A percentile compares a stretch with the other conserved stretches of the same genome.
These are phyloP conservation scores for Gaultheria prostrata DNA, from an alignment of 148 eudicot genomes.

Conservation along the genomic window DNA sequence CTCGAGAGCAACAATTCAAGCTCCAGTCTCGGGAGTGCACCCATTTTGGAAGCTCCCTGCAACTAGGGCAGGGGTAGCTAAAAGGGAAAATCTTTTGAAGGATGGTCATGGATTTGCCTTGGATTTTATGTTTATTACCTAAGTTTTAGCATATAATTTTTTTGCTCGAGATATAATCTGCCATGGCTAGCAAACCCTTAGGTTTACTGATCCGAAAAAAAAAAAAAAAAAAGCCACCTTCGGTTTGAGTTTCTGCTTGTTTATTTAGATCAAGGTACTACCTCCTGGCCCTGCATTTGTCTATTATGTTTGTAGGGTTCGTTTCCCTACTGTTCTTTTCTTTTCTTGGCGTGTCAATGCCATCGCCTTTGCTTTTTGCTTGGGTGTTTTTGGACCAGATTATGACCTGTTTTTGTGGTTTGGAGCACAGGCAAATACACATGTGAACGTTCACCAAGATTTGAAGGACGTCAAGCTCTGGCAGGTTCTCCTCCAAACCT, in stretches of 20 bases:
- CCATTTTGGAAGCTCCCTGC: no score
- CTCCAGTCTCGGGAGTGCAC: no score
- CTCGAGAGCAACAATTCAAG: no score
- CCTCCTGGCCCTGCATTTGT: not conserved
- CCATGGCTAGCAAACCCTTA: not conserved
- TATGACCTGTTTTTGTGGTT: slow-evolving; percentile 9
- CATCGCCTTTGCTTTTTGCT: not conserved
- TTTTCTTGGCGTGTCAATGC: not conserved
- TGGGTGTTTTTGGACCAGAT: not conserved
- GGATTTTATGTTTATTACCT: not conserved
- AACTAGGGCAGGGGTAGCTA: not conserved
- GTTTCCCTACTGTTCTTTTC: not conserved
- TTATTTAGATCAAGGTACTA: not conserved
- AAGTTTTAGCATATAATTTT: not conserved
- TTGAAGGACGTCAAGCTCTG: slow-evolving; percentile 94
- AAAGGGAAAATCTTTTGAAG: not conserved
- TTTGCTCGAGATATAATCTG: not conserved
- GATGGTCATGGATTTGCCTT: not conserved
- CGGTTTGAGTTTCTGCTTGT: not conserved
- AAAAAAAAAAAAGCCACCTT: not conserved
- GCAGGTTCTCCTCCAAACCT: slow-evolving; percentile 56
- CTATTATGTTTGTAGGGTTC: not conserved
- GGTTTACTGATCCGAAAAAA: not conserved
- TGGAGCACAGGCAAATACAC: slow-evolving; percentile 86
- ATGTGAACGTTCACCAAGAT: slow-evolving; percentile 87